Percentiles rank a stretch among this genome's conserved stretches.
Conservation (phyloP, 2,329 filamentous ascomycete genomes). For the Coniella lustricola region DNA sequence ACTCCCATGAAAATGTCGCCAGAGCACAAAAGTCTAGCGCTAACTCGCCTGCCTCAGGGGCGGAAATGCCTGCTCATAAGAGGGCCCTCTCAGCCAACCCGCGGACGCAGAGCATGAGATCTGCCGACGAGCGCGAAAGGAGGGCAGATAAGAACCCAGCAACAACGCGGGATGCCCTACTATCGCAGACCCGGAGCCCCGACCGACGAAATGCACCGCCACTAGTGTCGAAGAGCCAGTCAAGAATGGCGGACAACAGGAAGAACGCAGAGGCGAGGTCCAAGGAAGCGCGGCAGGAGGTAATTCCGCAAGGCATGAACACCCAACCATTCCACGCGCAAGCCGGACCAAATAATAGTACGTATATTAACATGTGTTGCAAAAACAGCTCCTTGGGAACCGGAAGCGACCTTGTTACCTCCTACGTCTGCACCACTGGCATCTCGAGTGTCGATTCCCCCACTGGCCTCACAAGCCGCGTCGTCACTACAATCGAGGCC, state of each 20-base stretch:
- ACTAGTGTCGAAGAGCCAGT: conserved; percentile 26
- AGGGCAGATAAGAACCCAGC: conserved; percentile 51
- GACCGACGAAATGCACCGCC: conserved; percentile 35
- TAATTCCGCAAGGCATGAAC: conserved; percentile 40
- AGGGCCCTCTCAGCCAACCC: conserved; percentile 51
- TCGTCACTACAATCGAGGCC: conserved; percentile 58
- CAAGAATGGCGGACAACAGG: conserved; percentile 28
- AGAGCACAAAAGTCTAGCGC: conserved; percentile 28
- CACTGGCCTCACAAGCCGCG: conserved; percentile 68
- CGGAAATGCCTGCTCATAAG: conserved; percentile 38
- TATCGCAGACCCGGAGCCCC: conserved; percentile 53
- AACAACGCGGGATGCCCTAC: conserved; percentile 56
- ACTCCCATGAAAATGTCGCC: conserved; percentile 27
- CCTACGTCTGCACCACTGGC: conserved; percentile 67
- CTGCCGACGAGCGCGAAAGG: conserved; percentile 47
- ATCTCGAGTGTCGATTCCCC: conserved; percentile 47
- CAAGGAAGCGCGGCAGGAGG: conserved; percentile 40
- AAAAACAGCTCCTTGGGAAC: conserved; percentile 59
- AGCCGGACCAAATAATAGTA: not conserved
- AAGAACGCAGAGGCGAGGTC: conserved; percentile 38
- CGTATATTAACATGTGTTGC: conserved; percentile 22
- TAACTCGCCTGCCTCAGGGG: conserved; percentile 9
- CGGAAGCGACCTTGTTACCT: conserved; percentile 65
- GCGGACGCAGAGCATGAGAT: conserved; percentile 39
- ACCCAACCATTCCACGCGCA: not conserved